Evolutionary conservation across 192 early-diverging fungal genomes (phyloP), one percentile per base, ranked within the genome.

Genomic region (Rhizoclosmatium globosum): DNA sequence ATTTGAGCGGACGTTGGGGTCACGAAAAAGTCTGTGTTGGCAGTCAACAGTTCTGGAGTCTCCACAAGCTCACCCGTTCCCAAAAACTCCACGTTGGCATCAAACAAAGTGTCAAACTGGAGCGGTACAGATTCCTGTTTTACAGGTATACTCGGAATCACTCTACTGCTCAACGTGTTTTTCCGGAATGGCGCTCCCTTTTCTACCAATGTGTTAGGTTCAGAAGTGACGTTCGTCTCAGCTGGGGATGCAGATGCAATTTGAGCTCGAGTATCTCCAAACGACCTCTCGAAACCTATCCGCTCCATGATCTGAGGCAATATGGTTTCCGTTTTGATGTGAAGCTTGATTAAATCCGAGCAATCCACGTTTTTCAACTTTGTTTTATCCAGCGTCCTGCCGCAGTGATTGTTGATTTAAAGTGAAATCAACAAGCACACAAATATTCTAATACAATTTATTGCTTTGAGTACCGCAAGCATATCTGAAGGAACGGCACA

Each of bases 401-500:
- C 31, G 31, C 31, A 31, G 31, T 31, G 0, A 31, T 31, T 31
- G 31, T 31, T 31, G 31, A 31, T 31, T 31, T 31, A 31, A 31
- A 31, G 31, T 31, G 31, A 31, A 31, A 31, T 31, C 31, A 31
- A 31, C 0, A 31, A 31, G 31, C 0, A 31, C 31, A 31, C 31
- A 31, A 31, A 31, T 31, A 31, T 31, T 31, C 31, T 31, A 31
- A 31, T 31, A 31, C 31, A 31, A 31, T 47, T 68, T 47, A 68
- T 45, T 68, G 21, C 47, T 71, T 71, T 4, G 72, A n/a, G 39
- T 74, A 74, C 41, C 43, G 19, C 72, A 74, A 62, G n/a, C 72
- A 74, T 1, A 62, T 43, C 39, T 74, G 72, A 17, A 95, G 90
- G 82, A 98, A 97, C 38, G 90, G 85, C 47, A 95, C 89, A 64